Conservation (phyloP, 306 rosid species). For the Fragaria ananassa region DNA sequence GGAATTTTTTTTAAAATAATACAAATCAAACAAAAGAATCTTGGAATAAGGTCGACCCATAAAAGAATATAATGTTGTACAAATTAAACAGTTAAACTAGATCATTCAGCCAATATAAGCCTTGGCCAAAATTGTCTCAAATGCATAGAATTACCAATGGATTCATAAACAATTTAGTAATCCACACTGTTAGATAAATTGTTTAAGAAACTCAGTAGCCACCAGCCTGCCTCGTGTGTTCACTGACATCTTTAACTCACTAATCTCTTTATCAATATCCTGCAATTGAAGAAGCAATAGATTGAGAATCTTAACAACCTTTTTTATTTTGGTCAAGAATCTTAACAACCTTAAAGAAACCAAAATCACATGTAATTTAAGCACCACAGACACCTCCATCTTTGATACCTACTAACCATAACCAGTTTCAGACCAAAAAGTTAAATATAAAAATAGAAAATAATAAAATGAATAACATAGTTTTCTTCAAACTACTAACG, state of each 20-base stretch:
- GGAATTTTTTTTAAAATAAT: too few species aligned
- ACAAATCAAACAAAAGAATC: too few species aligned
- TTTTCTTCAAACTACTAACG: neutral
- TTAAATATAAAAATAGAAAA: neutral
- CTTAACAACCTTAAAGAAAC: neutral
- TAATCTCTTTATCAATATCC: constrained; percentile 95
- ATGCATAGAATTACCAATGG: neutral
- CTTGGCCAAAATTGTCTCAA: neutral
- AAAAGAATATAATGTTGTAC: neutral
- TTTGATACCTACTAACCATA: neutral
- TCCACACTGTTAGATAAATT: constrained; percentile 52
- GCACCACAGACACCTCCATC: neutral
- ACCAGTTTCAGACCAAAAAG: neutral
- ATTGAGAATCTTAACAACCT: neutral
- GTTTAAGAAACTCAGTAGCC: constrained; percentile 95
- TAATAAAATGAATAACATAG: neutral
- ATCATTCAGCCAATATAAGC: neutral
- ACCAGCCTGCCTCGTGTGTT: constrained; percentile 97
- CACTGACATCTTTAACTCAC: constrained; percentile 92
- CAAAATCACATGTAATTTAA: neutral
- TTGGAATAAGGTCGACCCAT: neutral
- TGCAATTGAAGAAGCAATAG: constrained; percentile 33
- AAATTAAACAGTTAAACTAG: neutral
- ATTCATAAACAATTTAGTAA: constrained; percentile 1
- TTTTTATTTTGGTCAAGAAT: too few species aligned